Evolutionary conservation across 1,139 yeast genomes (phyloP).

Genomic region (Kurtzmaniella quercitrusa): DNA sequence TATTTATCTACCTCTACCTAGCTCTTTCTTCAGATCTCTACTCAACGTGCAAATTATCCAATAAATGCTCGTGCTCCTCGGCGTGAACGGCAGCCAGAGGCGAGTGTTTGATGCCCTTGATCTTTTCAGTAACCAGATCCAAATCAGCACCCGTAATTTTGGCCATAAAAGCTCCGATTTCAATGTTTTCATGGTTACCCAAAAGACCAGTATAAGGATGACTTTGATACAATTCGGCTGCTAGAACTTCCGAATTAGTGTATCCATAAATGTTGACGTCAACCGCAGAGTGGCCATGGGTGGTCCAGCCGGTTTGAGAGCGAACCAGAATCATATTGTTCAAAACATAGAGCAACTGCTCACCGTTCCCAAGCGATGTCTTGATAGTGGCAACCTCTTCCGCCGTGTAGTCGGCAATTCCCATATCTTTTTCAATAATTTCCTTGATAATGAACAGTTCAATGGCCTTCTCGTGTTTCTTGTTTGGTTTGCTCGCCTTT

Average conservation of each 20-base stretch:
- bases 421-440: slow-evolving; percentile 54
- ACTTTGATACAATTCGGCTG: slow-evolving; percentile 25
- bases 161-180: slow-evolving; percentile 70
- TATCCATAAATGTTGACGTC: slow-evolving; percentile 82
- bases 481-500: too few relatives aligned
- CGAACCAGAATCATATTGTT: slow-evolving; percentile 62
- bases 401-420: slow-evolving; percentile 49
- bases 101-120: slow-evolving; percentile 43
- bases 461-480: slow-evolving; percentile 8
- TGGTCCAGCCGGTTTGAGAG: slow-evolving; percentile 82
- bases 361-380: slow-evolving; percentile 13
- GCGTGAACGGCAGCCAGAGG: slow-evolving; percentile 14
- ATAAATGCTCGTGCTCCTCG: slow-evolving; percentile 2
- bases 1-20: too few relatives aligned
- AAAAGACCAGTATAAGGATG: slow-evolving; percentile 44
- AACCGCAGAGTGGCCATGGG: slow-evolving; percentile 87
- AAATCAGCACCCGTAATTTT: slow-evolving; percentile 53
- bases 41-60: not conserved
- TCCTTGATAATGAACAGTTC: slow-evolving; percentile 40
- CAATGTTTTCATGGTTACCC: slow-evolving; percentile 83
- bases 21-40: not conserved
- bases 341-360: slow-evolving; percentile 36
- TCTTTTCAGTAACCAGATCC: slow-evolving; percentile 42
- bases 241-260: slow-evolving; percentile 47
- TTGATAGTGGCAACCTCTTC: slow-evolving; percentile 41